These are phyloP conservation scores for Talaromyces pinophilus DNA, from an alignment of 2,329 filamentous ascomycete species.

Conservation along the genomic window DNA sequence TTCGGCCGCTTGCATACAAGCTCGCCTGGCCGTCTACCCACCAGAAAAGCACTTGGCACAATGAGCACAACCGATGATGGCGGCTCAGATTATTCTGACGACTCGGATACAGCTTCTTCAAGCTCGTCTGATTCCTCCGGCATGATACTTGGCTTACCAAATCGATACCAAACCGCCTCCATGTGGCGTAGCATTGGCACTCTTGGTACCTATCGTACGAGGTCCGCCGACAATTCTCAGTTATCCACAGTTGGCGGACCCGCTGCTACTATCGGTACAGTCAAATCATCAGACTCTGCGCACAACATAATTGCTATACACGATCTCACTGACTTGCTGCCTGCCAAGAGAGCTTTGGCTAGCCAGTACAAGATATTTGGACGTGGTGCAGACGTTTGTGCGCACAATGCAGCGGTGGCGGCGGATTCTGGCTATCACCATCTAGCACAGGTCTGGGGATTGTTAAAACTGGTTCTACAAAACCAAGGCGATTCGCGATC, in stretches of 20 bases:
- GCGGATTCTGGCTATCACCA: constrained; percentile 69
- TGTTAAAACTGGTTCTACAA: constrained; percentile 74
- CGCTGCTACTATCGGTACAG: constrained; percentile 49
- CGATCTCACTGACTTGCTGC: constrained; percentile 69
- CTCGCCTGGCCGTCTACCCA: constrained; percentile 44
- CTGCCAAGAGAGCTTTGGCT: constrained; percentile 75
- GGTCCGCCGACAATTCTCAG: constrained; percentile 50
- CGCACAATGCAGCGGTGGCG: constrained; percentile 79
- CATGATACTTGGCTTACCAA: constrained; percentile 48
- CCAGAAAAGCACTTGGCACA: constrained; percentile 32
- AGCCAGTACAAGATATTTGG: constrained; percentile 81
- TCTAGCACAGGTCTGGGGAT: constrained; percentile 78
- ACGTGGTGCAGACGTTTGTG: constrained; percentile 76
- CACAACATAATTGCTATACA: constrained; percentile 76
- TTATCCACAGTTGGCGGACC: constrained; percentile 50
- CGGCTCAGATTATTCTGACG: constrained; percentile 50
- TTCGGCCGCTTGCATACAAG: constrained; percentile 61
- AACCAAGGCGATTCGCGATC: constrained; percentile 73
- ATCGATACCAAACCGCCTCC: constrained; percentile 52
- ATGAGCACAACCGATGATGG: constrained; percentile 48
- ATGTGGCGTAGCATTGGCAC: constrained; percentile 53
- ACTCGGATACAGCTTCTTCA: constrained; percentile 63
- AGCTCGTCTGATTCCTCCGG: constrained; percentile 49
- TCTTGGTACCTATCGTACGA: constrained; percentile 59
- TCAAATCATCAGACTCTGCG: constrained; percentile 45